phyloP scores from a whole-genome alignment of 768 basidiomycete genomes.

The Boletus sensibilis region DNA sequence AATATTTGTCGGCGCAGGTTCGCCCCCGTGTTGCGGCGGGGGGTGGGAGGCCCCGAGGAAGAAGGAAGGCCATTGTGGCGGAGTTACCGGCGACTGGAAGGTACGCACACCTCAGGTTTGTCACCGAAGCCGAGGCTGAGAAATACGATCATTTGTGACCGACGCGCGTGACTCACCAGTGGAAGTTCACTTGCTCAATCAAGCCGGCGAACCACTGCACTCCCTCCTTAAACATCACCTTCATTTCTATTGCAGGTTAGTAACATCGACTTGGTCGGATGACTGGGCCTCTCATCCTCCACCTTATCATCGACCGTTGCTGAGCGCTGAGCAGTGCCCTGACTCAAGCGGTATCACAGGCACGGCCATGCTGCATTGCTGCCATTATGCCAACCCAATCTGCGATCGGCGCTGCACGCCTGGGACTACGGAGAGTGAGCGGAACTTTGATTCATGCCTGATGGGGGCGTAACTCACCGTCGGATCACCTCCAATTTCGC shows the following conservation, averaged over 20 bases:
- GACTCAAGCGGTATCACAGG: background rate
- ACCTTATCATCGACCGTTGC: conserved; percentile 3
- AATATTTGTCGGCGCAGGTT: background rate
- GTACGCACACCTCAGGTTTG: background rate
- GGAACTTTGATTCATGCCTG: background rate
- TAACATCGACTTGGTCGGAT: background rate
- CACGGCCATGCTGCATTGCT: background rate
- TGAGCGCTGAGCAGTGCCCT: conserved; percentile 3
- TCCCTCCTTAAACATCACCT: background rate
- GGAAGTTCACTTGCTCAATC: background rate
- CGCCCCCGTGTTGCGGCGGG: background rate
- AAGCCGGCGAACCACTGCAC: background rate
- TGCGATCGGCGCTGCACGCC: conserved; percentile 10
- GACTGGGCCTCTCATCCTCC: conserved; percentile 4
- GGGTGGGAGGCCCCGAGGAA: background rate
- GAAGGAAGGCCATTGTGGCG: background rate
- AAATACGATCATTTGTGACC: background rate
- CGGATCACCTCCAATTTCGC: too few relatives aligned
- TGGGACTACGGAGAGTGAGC: conserved; percentile 2
- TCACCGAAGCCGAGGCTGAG: background rate
- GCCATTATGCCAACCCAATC: conserved; percentile 1
- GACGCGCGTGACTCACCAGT: conserved; percentile 1
- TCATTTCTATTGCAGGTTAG: background rate
- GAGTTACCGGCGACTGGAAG: background rate
- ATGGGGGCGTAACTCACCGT: too few relatives aligned